phyloP scores from a whole-genome alignment of 495 filamentous ascomycete species.

The Daldinia childiae region DNA sequence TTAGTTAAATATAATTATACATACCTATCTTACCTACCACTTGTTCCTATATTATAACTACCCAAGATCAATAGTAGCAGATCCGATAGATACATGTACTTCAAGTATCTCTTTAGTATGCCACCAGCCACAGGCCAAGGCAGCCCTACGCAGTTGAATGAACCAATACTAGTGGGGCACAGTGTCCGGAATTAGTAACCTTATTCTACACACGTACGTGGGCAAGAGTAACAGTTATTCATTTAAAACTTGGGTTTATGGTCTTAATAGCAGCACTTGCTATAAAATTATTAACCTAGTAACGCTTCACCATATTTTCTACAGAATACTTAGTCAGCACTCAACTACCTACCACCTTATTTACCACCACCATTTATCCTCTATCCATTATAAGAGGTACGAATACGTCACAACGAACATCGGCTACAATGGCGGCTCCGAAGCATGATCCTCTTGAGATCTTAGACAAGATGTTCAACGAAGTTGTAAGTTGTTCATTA shows the following conservation, averaged over 20 bases:
- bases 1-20: too few species aligned
- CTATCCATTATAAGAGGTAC: not conserved
- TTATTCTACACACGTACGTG: not conserved
- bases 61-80: too few species aligned
- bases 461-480: conserved; percentile 57
- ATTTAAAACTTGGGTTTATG: not conserved
- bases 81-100: not conserved
- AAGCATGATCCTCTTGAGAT: conserved; percentile 52
- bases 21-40: too few species aligned
- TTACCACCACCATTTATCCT: not conserved
- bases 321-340: not conserved
- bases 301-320: not conserved
- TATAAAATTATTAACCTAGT: not conserved
- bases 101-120: not conserved
- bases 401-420: not conserved
- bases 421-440: conserved; percentile 47
- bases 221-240: not conserved
- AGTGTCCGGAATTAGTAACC: not conserved
- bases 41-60: too few species aligned
- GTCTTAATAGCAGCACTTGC: not conserved
- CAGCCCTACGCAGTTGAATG: not conserved
- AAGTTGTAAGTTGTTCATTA: conserved; percentile 52
- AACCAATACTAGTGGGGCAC: not conserved
- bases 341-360: not conserved
- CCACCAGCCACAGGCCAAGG: not conserved